Percentiles rank a stretch among this genome's conserved stretches.
These are phyloP conservation scores for Fusarium sp. DNA, from an alignment of 2,329 filamentous ascomycete genomes.

Conservation along the genomic window DNA sequence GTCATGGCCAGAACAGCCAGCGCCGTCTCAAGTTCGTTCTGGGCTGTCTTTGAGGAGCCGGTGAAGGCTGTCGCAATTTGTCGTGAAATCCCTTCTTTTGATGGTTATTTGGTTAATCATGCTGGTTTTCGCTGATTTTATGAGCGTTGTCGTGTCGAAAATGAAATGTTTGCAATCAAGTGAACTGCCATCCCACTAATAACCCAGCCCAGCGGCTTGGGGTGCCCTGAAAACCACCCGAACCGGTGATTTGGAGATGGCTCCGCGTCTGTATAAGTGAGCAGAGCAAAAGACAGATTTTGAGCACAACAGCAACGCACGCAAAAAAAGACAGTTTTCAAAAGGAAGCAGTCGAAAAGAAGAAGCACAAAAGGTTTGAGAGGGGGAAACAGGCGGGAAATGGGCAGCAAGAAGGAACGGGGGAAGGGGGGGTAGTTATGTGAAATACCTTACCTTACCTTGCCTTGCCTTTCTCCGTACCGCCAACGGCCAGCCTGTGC, in stretches of 20 bases:
- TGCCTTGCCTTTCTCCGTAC: slow-evolving; percentile 41
- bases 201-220: slow-evolving; percentile 30
- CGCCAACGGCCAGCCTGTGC: slow-evolving; percentile 35
- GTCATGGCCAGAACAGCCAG: slow-evolving; percentile 48
- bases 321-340: slow-evolving; percentile 21
- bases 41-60: slow-evolving; percentile 32
- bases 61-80: slow-evolving; percentile 33
- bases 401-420: slow-evolving; percentile 49
- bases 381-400: slow-evolving; percentile 47
- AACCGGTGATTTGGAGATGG: slow-evolving; percentile 37
- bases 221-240: slow-evolving; percentile 40
- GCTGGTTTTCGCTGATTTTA: slow-evolving; percentile 16
- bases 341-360: slow-evolving; percentile 26
- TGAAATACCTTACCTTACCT: slow-evolving; percentile 49
- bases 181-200: slow-evolving; percentile 28
- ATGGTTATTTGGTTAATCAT: slow-evolving; percentile 3
- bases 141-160: slow-evolving; percentile 11
- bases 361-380: slow-evolving; percentile 35
- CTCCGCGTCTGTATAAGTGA: slow-evolving; percentile 45
- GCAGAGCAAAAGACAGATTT: slow-evolving; percentile 22
- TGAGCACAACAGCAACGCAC: slow-evolving; percentile 42
- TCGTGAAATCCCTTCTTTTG: slow-evolving; percentile 25
- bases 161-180: slow-evolving; percentile 11
- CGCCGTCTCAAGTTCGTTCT: slow-evolving; percentile 45
- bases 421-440: slow-evolving; percentile 55